Percentiles rank a stretch among this genome's conserved stretches.
Evolutionary conservation across 2,329 filamentous ascomycete species (phyloP).

Genomic region (Cladosporium sphaerospermum): DNA sequence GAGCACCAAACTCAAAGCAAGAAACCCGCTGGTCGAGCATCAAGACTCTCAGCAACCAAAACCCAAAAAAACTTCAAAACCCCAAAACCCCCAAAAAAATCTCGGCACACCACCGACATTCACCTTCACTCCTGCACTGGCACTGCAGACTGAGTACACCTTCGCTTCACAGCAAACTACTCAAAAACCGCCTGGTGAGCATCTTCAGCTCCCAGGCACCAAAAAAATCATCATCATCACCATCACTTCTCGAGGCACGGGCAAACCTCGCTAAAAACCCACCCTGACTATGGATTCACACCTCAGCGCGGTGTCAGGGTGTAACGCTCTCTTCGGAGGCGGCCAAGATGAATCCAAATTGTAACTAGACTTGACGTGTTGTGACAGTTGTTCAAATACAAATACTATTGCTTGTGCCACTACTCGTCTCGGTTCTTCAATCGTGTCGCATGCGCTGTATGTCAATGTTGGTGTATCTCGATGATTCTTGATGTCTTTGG

Average conservation of each 20-base stretch:
- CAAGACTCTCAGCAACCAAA: not conserved
- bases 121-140: too few relatives aligned
- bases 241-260: not conserved
- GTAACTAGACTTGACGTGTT: too few relatives aligned
- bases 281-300: constrained; percentile 4
- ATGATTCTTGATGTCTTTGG: too few relatives aligned
- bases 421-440: too few relatives aligned
- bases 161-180: too few relatives aligned
- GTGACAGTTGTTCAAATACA: too few relatives aligned
- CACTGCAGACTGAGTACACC: too few relatives aligned
- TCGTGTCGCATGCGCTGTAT: too few relatives aligned
- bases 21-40: not conserved
- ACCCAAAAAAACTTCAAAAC: not conserved
- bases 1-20: not conserved
- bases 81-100: not conserved
- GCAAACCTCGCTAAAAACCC: constrained; percentile 7
- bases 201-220: not conserved
- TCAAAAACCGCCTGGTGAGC: not conserved
- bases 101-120: too few relatives aligned
- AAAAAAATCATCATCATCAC: not conserved
- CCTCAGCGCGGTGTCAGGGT: constrained; percentile 5
- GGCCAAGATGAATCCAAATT: constrained; percentile 6
- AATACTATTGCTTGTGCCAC: too few relatives aligned
- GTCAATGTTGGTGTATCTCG: too few relatives aligned
- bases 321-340: constrained; percentile 1